Conservation (phyloP, 805 yeast species). For the Lachancea waltii region DNA sequence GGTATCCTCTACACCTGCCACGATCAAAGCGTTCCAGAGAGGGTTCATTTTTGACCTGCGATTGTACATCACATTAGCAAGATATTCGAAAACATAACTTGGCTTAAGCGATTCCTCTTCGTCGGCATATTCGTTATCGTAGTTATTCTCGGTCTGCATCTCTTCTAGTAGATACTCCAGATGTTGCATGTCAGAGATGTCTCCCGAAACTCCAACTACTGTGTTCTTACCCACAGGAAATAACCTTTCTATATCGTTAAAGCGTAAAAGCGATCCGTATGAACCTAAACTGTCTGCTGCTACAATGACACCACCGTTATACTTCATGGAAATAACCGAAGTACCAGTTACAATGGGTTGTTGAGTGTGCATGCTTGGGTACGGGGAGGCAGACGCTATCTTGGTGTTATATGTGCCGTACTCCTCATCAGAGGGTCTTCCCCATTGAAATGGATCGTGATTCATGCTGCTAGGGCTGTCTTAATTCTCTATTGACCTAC, state of each 20-base stretch:
- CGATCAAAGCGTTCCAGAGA: slow-evolving; percentile 88
- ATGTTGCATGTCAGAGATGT: slow-evolving; percentile 87
- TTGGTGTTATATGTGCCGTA: slow-evolving; percentile 75
- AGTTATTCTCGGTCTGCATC: slow-evolving; percentile 68
- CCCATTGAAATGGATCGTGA: slow-evolving; percentile 94
- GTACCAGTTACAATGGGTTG: slow-evolving; percentile 96
- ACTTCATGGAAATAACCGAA: slow-evolving; percentile 87
- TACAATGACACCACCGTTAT: slow-evolving; percentile 79
- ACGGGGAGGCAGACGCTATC: slow-evolving; percentile 60
- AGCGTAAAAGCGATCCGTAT: slow-evolving; percentile 87
- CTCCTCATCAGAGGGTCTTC: slow-evolving; percentile 77
- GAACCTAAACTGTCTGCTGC: slow-evolving; percentile 95
- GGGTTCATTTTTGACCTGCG: slow-evolving; percentile 95
- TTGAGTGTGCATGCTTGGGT: slow-evolving; percentile 82
- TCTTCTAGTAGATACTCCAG: slow-evolving; percentile 69
- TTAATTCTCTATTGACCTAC: background rate
- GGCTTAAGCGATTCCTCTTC: slow-evolving; percentile 66
- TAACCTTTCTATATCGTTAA: slow-evolving; percentile 78
- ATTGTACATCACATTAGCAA: slow-evolving; percentile 74
- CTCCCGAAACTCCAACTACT: slow-evolving; percentile 91
- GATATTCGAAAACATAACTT: slow-evolving; percentile 81
- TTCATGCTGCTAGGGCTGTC: slow-evolving; percentile 62
- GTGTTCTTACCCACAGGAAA: slow-evolving; percentile 79
- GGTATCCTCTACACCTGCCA: slow-evolving; percentile 76
- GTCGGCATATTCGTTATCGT: slow-evolving; percentile 47